Evolutionary conservation across 352 stramenopile species (phyloP).

Genomic region (Phytophthora nicotianae): DNA sequence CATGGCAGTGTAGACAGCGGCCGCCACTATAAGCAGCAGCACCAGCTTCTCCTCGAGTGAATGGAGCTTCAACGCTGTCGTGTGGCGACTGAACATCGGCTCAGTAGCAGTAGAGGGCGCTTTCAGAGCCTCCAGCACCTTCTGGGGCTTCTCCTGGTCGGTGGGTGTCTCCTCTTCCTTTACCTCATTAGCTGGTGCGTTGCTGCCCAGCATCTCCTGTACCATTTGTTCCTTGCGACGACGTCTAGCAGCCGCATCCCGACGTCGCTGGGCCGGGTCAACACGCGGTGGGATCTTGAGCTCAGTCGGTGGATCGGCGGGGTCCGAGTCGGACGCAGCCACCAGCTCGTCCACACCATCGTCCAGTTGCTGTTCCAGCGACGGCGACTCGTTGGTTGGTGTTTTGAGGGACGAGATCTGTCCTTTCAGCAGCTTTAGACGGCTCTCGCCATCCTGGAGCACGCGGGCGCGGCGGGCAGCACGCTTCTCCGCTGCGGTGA

Average conservation of each 20-base stretch:
- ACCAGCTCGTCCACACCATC: conserved; percentile 55
- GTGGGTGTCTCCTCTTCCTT: not conserved
- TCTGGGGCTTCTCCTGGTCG: conserved; percentile 3
- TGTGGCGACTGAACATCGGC: conserved; percentile 58
- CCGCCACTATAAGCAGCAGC: conserved; percentile 53
- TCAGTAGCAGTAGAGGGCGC: conserved; percentile 3
- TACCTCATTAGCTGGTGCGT: not conserved
- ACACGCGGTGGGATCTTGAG: conserved; percentile 55
- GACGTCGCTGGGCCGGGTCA: conserved; percentile 66
- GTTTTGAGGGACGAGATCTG: conserved; percentile 64
- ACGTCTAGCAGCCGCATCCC: conserved; percentile 65
- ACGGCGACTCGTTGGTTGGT: conserved; percentile 31
- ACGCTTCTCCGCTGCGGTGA: conserved; percentile 65
- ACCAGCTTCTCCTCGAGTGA: conserved; percentile 65
- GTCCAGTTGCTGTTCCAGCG: conserved; percentile 48
- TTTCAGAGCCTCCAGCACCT: not conserved
- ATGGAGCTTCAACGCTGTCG: conserved; percentile 55
- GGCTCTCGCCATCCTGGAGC: conserved; percentile 61
- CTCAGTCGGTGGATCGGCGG: conserved; percentile 7
- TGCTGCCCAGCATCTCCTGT: conserved; percentile 50
- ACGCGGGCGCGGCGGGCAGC: conserved; percentile 67
- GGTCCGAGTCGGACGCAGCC: conserved; percentile 5
- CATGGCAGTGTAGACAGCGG: conserved; percentile 54
- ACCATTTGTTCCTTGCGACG: conserved; percentile 66
- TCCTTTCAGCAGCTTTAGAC: conserved; percentile 71